These are phyloP conservation scores for Starmerella powellii DNA, from an alignment of 805 yeast genomes.

Conservation along the genomic window DNA sequence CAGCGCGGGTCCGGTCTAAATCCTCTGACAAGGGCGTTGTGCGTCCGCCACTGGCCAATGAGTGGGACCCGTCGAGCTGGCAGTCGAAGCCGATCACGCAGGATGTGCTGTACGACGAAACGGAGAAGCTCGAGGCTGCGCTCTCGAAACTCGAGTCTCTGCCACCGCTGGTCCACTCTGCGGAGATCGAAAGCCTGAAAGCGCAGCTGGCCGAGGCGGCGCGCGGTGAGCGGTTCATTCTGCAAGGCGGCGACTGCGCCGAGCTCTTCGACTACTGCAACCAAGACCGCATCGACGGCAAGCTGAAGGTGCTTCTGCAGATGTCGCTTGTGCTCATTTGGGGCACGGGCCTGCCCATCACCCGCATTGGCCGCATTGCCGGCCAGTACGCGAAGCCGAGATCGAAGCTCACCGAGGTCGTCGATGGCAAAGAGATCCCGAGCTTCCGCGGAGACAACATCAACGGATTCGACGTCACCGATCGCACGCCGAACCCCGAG, in stretches of 20 bases:
- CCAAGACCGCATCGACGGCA: conserved; percentile 32
- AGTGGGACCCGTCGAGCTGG: conserved; percentile 35
- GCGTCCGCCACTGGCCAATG: conserved; percentile 14
- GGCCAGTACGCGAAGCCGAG: conserved; percentile 38
- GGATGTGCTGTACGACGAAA: conserved; percentile 35
- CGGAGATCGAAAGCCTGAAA: conserved; percentile 30
- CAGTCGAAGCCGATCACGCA: conserved; percentile 34
- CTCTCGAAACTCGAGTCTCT: conserved; percentile 33
- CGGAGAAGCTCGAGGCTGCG: conserved; percentile 30
- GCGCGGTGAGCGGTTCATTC: conserved; percentile 34
- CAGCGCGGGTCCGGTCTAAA: conserved; percentile 32
- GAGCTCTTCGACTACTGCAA: conserved; percentile 36
- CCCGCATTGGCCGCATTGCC: conserved; percentile 35
- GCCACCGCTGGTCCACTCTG: conserved; percentile 34
- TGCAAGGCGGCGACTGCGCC: conserved; percentile 38
- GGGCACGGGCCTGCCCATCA: conserved; percentile 34
- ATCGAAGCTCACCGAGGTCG: conserved; percentile 34
- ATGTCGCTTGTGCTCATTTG: conserved; percentile 36
- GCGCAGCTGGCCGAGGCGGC: conserved; percentile 32
- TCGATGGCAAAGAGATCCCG: conserved; percentile 32
- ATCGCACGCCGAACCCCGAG: conserved; percentile 33
- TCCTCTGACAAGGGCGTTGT: conserved; percentile 23
- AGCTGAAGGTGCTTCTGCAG: conserved; percentile 34
- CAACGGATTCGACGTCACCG: conserved; percentile 32
- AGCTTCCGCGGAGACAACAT: conserved; percentile 36